Conservation (phyloP, 306 rosid species). For the Rosa rugosa region DNA sequence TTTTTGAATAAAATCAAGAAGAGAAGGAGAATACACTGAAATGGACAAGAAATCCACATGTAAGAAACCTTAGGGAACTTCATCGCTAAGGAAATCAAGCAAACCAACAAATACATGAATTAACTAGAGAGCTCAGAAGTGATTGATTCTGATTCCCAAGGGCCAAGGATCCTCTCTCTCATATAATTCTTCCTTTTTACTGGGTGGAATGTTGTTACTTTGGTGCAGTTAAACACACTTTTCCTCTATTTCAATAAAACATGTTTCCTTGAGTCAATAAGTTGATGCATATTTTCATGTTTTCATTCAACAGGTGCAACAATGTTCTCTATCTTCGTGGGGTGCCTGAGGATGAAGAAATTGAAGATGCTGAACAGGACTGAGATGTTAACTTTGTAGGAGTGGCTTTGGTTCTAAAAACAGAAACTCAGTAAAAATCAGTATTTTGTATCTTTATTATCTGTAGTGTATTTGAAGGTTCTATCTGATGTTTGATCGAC, state of each 20-base stretch:
- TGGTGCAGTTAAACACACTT: neutral
- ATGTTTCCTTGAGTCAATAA: neutral
- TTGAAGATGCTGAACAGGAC: slow-evolving; percentile 83
- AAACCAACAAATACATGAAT: neutral
- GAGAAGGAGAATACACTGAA: neutral
- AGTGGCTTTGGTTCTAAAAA: slow-evolving; percentile 1
- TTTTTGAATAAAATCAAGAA: neutral
- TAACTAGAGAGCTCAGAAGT: neutral
- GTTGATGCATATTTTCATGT: slow-evolving; percentile 6
- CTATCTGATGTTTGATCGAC: slow-evolving; percentile 15
- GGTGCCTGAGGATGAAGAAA: slow-evolving; percentile 93
- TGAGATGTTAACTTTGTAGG: slow-evolving; percentile 31
- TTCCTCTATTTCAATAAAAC: neutral
- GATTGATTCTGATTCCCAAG: neutral
- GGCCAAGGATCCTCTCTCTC: neutral
- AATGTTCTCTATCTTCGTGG: slow-evolving; percentile 97
- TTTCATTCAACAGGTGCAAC: slow-evolving; percentile 66
- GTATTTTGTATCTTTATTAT: slow-evolving; percentile 1
- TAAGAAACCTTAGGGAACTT: neutral
- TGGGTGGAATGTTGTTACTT: neutral
- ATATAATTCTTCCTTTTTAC: neutral
- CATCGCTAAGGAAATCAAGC: neutral
- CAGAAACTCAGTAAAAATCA: neutral
- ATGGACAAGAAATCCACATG: neutral
- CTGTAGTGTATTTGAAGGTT: slow-evolving; percentile 35